Evolutionary conservation across 2,329 filamentous ascomycete genomes (phyloP), one percentile per base, ranked within the genome.

Genomic region (Stachybotrys chlorohalonatus): DNA sequence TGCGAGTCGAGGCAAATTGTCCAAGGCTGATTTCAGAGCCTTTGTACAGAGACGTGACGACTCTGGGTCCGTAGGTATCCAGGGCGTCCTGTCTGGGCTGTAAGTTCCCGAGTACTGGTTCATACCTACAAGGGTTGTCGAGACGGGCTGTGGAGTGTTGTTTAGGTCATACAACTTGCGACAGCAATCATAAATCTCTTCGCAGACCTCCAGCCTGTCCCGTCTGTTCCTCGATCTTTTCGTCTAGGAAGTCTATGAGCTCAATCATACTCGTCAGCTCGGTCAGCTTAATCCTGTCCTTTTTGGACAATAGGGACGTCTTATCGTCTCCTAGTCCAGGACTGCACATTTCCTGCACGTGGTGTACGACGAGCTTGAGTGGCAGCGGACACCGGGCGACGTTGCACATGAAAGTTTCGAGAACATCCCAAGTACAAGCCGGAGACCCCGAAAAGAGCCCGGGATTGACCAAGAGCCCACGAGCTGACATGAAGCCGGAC

Each of bases 1-100:
- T 52, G 70, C 61, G 55, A 73, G 65, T 36, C 76, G 76, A 30
- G 82, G 77, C 65, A 84, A 79, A 68, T 70, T 83, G 64, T 77
- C 74, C 57, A 88, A 85, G 75, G 77, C 82, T 30, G 86, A 89
- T 66, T 85, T 96, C 68, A 86, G 89, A 73, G 85, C 86, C 1
- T 96, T 93, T 79, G 85, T 97, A 56, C 79, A 89, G 68, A 86
- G 83, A 71, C 80, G 93, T 57, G 93, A 96, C 67, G 93, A 97
- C 72, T 87, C 85, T 31, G 83, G 84, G 57, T 91, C 82, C 59
- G 81, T 86, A 24, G 91, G 89, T 1, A 88, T 96, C 63, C 91
- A 95, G 74, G 84, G 86, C 66, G 88, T 94, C 52, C 74, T 96
- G 65, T 85, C 84, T 62, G 79, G 82, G 52, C 68, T 92, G 59